Percentiles rank a stretch among this genome's conserved stretches.
phyloP scores from a whole-genome alignment of 2,329 filamentous ascomycete genomes.

The Hypoxylon sp. region DNA sequence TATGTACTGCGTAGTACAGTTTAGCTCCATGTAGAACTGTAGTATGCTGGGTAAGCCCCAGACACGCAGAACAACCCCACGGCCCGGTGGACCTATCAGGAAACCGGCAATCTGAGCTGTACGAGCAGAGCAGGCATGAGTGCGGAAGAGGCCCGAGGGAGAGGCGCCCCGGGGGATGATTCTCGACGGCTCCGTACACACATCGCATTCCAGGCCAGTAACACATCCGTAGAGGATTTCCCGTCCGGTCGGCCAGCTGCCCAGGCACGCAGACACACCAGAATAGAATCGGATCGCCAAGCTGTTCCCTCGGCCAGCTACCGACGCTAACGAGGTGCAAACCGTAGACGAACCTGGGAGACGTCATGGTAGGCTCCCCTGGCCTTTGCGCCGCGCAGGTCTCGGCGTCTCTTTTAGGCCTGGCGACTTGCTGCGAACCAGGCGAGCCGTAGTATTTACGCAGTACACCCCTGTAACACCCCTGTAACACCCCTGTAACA shows the following conservation, averaged over 20 bases:
- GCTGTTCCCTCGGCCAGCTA: constrained; percentile 24
- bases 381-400: background rate
- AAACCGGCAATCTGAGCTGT: constrained; percentile 17
- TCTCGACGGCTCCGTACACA: too few relatives aligned
- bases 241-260: constrained; percentile 3
- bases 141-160: too few relatives aligned
- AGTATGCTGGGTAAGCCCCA: too few relatives aligned
- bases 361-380: constrained; percentile 16
- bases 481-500: too few relatives aligned
- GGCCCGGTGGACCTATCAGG: constrained; percentile 23
- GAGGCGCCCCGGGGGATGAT: too few relatives aligned
- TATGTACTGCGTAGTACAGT: too few relatives aligned
- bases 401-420: background rate
- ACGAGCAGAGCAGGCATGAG: background rate
- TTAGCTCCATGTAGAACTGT: too few relatives aligned
- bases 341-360: constrained; percentile 6
- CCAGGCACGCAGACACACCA: background rate
- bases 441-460: background rate
- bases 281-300: constrained; percentile 1
- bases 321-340: constrained; percentile 27
- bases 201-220: too few relatives aligned
- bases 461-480: too few relatives aligned
- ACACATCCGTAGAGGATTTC: too few relatives aligned
- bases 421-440: background rate
- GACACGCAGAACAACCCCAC: too few relatives aligned